phyloP scores from a whole-genome alignment of 2,329 filamentous ascomycete species.

The Seiridium cupressi region DNA sequence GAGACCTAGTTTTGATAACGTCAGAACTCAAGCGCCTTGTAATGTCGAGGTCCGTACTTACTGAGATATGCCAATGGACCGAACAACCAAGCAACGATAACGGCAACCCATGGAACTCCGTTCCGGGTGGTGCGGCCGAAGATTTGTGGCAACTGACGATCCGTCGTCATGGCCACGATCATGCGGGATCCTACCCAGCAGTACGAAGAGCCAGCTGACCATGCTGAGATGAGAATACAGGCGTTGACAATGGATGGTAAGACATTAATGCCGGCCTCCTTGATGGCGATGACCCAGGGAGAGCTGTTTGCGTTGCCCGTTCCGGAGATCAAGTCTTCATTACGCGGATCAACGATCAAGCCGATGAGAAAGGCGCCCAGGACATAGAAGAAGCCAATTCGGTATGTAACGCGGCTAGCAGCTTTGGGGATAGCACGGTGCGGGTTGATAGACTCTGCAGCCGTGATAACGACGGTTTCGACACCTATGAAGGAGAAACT shows the following conservation, averaged over 20 bases:
- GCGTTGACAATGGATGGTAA: conserved; percentile 58
- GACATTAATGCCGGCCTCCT: conserved; percentile 57
- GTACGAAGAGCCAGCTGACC: conserved; percentile 39
- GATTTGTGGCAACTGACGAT: conserved; percentile 27
- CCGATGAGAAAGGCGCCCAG: conserved; percentile 13
- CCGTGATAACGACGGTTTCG: conserved; percentile 37
- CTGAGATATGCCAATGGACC: conserved; percentile 39
- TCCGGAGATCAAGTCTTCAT: conserved; percentile 11
- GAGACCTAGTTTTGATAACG: background rate
- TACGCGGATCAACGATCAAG: conserved; percentile 10
- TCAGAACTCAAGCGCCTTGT: too few relatives aligned
- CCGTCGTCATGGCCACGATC: conserved; percentile 15
- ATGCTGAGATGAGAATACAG: conserved; percentile 32
- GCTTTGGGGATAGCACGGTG: conserved; percentile 34
- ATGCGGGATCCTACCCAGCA: conserved; percentile 33
- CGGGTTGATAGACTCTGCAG: conserved; percentile 35
- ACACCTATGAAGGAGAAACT: conserved; percentile 27
- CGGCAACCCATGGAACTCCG: conserved; percentile 42
- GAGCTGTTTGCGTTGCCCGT: conserved; percentile 19
- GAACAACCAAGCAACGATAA: conserved; percentile 34
- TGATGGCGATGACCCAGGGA: conserved; percentile 66
- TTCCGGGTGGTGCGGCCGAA: conserved; percentile 34
- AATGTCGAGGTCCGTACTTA: background rate
- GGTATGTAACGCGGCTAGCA: conserved; percentile 15
- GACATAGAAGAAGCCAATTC: conserved; percentile 16